Percentiles rank a stretch among this genome's conserved stretches.
phyloP scores from a whole-genome alignment of 2,329 filamentous ascomycete genomes.

The Metarhizium brunneum region DNA sequence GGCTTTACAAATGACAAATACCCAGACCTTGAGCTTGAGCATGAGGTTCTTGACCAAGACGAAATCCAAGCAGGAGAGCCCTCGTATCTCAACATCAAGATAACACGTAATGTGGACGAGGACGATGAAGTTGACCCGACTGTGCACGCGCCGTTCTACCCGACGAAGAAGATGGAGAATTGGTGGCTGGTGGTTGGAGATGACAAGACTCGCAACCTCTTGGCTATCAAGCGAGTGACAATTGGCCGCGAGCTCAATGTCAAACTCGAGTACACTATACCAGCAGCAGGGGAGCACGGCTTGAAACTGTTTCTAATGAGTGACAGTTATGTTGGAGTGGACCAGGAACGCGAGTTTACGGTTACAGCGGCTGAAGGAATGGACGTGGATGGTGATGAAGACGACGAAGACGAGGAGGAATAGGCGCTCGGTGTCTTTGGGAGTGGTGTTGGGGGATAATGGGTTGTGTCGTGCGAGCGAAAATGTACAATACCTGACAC shows the following conservation, averaged over 20 bases:
- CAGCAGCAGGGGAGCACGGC: conserved; percentile 72
- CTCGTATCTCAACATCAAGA: conserved; percentile 72
- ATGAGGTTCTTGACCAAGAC: conserved; percentile 74
- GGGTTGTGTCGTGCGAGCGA: not conserved
- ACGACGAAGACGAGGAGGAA: conserved; percentile 56
- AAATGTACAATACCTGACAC: conserved; percentile 1
- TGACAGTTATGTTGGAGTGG: conserved; percentile 92
- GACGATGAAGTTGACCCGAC: conserved; percentile 64
- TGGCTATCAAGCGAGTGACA: conserved; percentile 92
- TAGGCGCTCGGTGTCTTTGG: conserved; percentile 10
- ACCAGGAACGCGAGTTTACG: conserved; percentile 86
- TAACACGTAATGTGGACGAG: conserved; percentile 71
- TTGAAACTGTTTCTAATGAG: conserved; percentile 93
- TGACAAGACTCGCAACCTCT: conserved; percentile 74
- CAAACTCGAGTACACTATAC: conserved; percentile 80
- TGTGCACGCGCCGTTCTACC: conserved; percentile 94
- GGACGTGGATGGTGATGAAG: conserved; percentile 87
- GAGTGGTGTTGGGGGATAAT: not conserved
- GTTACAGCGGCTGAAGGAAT: conserved; percentile 83
- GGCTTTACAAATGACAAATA: conserved; percentile 95
- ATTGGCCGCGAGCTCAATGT: conserved; percentile 70
- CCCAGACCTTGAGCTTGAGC: conserved; percentile 86
- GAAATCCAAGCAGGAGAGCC: conserved; percentile 72
- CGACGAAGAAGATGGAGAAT: conserved; percentile 85
- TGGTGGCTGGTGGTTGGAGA: conserved; percentile 98